Evolutionary conservation across 2,329 filamentous ascomycete species (phyloP).

Genomic region (Cercospora nicotianae): DNA sequence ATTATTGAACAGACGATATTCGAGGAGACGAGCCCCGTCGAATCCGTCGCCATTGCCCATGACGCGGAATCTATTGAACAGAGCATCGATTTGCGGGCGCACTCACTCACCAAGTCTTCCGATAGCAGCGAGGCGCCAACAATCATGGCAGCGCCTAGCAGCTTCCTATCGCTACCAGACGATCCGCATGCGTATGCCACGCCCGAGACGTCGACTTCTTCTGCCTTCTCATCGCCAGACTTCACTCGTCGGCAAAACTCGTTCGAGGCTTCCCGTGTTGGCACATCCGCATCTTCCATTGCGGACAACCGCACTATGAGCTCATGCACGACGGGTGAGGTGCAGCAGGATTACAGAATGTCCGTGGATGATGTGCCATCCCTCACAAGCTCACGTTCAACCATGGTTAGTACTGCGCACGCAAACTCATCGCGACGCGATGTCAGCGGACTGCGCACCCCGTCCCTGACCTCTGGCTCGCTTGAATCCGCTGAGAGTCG

Average conservation of each 20-base stretch:
- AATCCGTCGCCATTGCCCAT: constrained; percentile 46
- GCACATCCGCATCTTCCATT: constrained; percentile 72
- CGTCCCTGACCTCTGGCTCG: constrained; percentile 45
- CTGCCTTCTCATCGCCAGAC: constrained; percentile 64
- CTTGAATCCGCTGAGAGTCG: constrained; percentile 48
- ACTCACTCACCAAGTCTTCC: constrained; percentile 52
- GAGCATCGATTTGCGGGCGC: constrained; percentile 45
- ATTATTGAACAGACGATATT: constrained; percentile 40
- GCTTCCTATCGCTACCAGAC: constrained; percentile 40
- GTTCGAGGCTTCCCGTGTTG: constrained; percentile 70
- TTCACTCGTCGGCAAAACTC: constrained; percentile 60
- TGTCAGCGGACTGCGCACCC: constrained; percentile 40
- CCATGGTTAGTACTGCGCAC: constrained; percentile 69
- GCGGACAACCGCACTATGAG: constrained; percentile 69
- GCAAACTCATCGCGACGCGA: constrained; percentile 39
- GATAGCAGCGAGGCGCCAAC: constrained; percentile 49
- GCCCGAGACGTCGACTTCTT: constrained; percentile 62
- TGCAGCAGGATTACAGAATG: constrained; percentile 68
- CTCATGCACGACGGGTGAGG: constrained; percentile 71
- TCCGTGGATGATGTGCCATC: constrained; percentile 75
- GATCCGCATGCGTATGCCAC: constrained; percentile 58
- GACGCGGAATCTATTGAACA: constrained; percentile 41
- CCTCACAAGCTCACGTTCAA: constrained; percentile 72
- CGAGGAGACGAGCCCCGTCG: constrained; percentile 42
- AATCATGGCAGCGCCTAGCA: constrained; percentile 39